Conservation (phyloP, 1,284 basidiomycete genomes). For the Apiotrichum porosum region DNA sequence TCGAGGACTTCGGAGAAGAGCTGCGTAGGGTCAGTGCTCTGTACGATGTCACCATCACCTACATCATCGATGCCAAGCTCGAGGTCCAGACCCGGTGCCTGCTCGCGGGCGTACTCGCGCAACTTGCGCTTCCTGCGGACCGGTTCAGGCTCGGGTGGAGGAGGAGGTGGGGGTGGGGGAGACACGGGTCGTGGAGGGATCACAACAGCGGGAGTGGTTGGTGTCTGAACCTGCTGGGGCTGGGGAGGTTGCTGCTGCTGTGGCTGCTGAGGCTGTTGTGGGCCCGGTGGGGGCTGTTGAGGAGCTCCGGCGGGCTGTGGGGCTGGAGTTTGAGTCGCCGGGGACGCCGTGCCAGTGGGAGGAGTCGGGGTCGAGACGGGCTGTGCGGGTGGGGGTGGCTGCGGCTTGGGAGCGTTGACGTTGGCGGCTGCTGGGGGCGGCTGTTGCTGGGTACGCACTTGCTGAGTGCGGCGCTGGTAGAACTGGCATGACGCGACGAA, state of each 20-base stretch:
- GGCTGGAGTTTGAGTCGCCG: no score
- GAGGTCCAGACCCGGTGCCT: constrained; percentile 32
- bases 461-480: constrained; percentile 8
- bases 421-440: neutral
- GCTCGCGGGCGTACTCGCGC: constrained; percentile 30
- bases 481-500: constrained; percentile 6
- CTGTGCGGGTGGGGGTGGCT: neutral
- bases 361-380: neutral
- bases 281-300: neutral
- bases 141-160: constrained; percentile 30
- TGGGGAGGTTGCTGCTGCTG: neutral
- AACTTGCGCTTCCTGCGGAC: constrained; percentile 33
- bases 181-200: neutral
- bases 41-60: no score
- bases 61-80: constrained; percentile 37
- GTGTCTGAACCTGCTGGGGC: neutral
- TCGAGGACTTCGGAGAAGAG: constrained; percentile 34
- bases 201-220: no score
- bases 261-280: neutral
- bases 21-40: constrained; percentile 4
- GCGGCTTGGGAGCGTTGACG: constrained; percentile 54
- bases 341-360: neutral
- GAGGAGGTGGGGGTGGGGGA: constrained; percentile 1
- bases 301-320: no score
- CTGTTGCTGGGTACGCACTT: neutral